Evolutionary conservation across 1,139 yeast species (phyloP), one percentile per base, ranked within the genome.

Genomic region (Scheffersomyces titani): DNA sequence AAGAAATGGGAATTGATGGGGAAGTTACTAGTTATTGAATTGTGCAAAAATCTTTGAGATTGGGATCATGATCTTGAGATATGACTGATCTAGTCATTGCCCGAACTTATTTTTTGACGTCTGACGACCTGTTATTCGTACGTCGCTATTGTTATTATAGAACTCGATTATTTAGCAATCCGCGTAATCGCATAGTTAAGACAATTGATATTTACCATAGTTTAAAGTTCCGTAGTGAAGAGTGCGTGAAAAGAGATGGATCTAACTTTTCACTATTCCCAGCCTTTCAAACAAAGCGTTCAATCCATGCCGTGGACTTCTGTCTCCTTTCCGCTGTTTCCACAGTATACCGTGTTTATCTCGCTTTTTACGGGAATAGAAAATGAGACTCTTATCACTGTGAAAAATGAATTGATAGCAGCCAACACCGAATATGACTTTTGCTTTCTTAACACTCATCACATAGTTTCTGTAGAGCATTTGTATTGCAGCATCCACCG

Each of bases 361-460:
- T 60, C 73, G 1, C 66, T 71, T 52, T 73, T 69, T 59, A 57
- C 59, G 7, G 63, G 65, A 16, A 60, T 78, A 0, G 54, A 60
- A 1, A 47, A 57, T 3, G 65, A 63, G 0, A 63, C 59, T 13
- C 67, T 78, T 22, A 58, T 61, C 16, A 59, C 57, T 0, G 72
- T 78, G 16, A 78, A 77, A 54, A 48, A 61, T 1, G 65, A 73
- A 54, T 70, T 79, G 51, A 63, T 75, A 3, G 62, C 65, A 13
- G 76, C 71, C 7, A 71, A 78, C 59, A 51, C 60, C n/a, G 68
- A 69, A 24, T 79, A 75, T 61, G 79, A 78, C 60, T 78, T 65
- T 62, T 75, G 82, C 52, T 78, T 79, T 60, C 64, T 79, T 36
- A 80, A 76, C 63, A 71, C 80, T 21, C 65, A 68, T 20, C 74